Base-by-base conservation (phyloP, 2,329 filamentous ascomycete species). In the Davidsoniella australis region DNA sequence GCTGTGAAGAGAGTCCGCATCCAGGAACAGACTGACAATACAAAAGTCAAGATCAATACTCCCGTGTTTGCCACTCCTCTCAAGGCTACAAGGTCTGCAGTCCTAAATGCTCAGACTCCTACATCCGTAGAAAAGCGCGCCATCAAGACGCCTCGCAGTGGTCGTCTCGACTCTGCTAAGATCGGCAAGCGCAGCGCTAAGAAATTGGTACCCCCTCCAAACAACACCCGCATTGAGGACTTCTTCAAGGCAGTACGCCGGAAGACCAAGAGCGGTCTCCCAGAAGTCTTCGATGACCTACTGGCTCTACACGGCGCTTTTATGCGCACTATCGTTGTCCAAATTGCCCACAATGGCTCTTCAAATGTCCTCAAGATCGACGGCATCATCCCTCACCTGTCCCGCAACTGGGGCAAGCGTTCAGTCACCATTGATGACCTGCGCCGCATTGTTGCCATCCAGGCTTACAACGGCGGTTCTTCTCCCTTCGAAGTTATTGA, bases 371-470 rank as follows among this genome's bases (percentile, higher is more conserved):
- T 78, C 20, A 80, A 85, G 57, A 61, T 86, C 41, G 67, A 70
- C 36, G 65, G 69, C 26, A 68, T 87, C 36, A 69, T 73, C 33
- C 76, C 76, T 8, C 71, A 77, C 50, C 68, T 85, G 39, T 75
- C 80, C 10, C 72, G 76, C 55, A 67, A 79, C 37, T 88, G 82
- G 82, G 80, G 81, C 52, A 85, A 82, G 64, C 72, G 81, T 29
- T 70, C 70, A 50, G 80, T 86, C 14, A 73, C 69, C 0, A 64
- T 73, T 0, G 73, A 77, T 39, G 82, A 88, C 57, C 66, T 87
- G 44, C 76, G 76, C 54, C 70, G 75, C 53, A 74, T 80, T 54
- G 62, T 88, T 18, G 81, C 79, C 45, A 64, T 86, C n/a, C 69
- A 80, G 57, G 65, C 39, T 7, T 41, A 49, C 41, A 52, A 52